phyloP scores from a whole-genome alignment of 257 asterid genomes.

The Mentha longifolia region DNA sequence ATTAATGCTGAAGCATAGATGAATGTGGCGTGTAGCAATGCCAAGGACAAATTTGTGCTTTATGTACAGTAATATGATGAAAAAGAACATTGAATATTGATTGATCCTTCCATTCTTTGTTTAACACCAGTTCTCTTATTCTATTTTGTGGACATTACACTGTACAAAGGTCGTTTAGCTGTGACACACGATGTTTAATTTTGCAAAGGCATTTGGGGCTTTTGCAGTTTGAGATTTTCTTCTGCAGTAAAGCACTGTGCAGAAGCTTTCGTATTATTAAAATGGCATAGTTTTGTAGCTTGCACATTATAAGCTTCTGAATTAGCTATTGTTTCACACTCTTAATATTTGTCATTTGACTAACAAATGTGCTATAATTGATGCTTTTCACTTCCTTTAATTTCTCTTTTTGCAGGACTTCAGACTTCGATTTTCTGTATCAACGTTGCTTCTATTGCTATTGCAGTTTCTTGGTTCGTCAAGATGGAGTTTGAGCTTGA shows the following conservation, averaged over 20 bases:
- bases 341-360: not conserved
- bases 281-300: not conserved
- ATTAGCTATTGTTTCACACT: not conserved
- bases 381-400: not conserved
- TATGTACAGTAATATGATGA: conserved; percentile 26
- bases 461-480: conserved; percentile 30
- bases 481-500: not conserved
- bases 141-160: conserved; percentile 7
- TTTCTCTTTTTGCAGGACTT: conserved; percentile 11
- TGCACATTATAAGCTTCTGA: not conserved
- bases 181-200: conserved; percentile 14
- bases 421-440: not conserved
- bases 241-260: not conserved
- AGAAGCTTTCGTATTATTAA: not conserved
- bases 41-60: conserved; percentile 14
- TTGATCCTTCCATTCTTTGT: not conserved
- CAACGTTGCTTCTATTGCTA: conserved; percentile 8
- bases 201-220: conserved; percentile 5
- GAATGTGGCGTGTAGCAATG: conserved; percentile 3
- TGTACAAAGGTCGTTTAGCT: not conserved
- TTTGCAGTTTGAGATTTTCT: conserved; percentile 6
- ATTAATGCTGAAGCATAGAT: conserved; percentile 27
- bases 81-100: conserved; percentile 21
- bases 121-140: not conserved
- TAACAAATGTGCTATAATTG: not conserved